Evolutionary conservation across 345 rosid genomes (phyloP).

Genomic region (Ceriops zippeliana): DNA sequence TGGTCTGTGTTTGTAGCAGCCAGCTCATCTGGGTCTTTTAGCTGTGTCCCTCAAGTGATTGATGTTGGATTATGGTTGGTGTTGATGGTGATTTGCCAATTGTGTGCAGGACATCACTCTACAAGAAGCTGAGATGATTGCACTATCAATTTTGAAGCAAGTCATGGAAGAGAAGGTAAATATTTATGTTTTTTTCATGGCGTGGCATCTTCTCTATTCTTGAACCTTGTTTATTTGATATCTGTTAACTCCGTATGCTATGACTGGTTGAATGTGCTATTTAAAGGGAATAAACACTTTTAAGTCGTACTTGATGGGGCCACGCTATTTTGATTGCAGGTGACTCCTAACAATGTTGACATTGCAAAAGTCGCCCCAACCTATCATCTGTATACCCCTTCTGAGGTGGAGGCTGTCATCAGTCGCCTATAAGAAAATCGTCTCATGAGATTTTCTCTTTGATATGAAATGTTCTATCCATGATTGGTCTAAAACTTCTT

Average conservation of each 20-base stretch:
- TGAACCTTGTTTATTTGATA: no score
- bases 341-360: slow-evolving; percentile 91
- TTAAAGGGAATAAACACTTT: neutral
- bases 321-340: slow-evolving; percentile 40
- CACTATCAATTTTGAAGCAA: slow-evolving; percentile 89
- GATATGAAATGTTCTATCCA: neutral
- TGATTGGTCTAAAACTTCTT: neutral
- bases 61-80: neutral
- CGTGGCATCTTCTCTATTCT: neutral
- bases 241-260: neutral
- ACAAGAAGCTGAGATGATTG: slow-evolving; percentile 82
- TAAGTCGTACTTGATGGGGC: no score
- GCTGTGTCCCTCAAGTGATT: neutral
- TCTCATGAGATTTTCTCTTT: neutral
- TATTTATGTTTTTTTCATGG: neutral
- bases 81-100: neutral
- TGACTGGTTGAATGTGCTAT: neutral
- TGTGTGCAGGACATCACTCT: slow-evolving; percentile 66
- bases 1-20: neutral
- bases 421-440: slow-evolving; percentile 51
- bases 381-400: slow-evolving; percentile 83
- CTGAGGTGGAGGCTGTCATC: slow-evolving; percentile 92
- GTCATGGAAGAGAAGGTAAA: slow-evolving; percentile 97
- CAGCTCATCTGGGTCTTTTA: neutral
- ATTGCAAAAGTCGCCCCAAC: slow-evolving; percentile 84